A percentile compares a stretch with the other conserved stretches of the same genome.
Evolutionary conservation across 2,329 filamentous ascomycete genomes (phyloP).

Genomic region (Paraconiothyrium sp.): DNA sequence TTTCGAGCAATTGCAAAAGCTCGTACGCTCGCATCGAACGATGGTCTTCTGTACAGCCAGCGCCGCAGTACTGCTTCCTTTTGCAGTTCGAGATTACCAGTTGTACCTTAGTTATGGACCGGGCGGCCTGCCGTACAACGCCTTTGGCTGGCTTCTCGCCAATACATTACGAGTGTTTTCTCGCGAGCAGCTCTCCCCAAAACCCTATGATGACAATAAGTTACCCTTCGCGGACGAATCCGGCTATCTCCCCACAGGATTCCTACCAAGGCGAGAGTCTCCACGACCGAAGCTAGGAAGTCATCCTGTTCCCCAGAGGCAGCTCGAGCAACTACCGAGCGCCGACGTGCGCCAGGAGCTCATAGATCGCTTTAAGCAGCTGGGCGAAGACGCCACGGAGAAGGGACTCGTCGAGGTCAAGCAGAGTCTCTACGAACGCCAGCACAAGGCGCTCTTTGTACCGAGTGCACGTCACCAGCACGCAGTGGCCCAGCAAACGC

Average conservation of each 20-base stretch:
- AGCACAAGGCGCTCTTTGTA: conserved; percentile 30
- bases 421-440: conserved; percentile 27
- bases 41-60: conserved; percentile 22
- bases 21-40: conserved; percentile 19
- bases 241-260: conserved; percentile 24
- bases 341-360: conserved; percentile 23
- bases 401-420: conserved; percentile 26
- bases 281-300: conserved; percentile 25
- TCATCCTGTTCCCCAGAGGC: conserved; percentile 31
- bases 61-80: conserved; percentile 22
- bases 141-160: conserved; percentile 53
- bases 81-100: conserved; percentile 46
- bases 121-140: conserved; percentile 57
- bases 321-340: conserved; percentile 30
- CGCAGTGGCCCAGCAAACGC: conserved; percentile 25
- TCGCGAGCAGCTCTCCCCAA: conserved; percentile 44
- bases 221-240: conserved; percentile 25
- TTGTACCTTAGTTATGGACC: conserved; percentile 55
- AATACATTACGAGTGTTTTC: conserved; percentile 43
- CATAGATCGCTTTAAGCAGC: conserved; percentile 20
- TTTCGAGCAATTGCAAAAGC: neutral
- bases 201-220: conserved; percentile 34
- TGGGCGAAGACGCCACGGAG: conserved; percentile 22
- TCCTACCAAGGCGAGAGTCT: conserved; percentile 25
- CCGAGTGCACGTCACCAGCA: conserved; percentile 23